Percentiles rank a stretch among this genome's conserved stretches.
Evolutionary conservation across 1,139 yeast genomes (phyloP).

Genomic region (Geotrichum histeridarum): DNA sequence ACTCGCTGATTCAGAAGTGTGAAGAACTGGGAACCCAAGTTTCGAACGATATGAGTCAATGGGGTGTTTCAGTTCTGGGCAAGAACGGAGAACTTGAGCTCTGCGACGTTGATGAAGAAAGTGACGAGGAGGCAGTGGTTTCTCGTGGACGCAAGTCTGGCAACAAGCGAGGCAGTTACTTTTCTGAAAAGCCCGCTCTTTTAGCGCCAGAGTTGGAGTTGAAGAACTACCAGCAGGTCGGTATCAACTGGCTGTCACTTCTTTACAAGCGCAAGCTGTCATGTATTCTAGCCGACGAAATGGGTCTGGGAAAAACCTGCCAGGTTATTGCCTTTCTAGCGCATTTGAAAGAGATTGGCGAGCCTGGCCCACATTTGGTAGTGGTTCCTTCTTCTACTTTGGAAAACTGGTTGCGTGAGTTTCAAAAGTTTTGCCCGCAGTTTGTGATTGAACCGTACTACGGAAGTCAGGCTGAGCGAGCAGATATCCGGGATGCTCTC

Average conservation of each 20-base stretch:
- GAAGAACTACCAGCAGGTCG: slow-evolving; percentile 90
- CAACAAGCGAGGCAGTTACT: slow-evolving; percentile 44
- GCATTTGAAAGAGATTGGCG: slow-evolving; percentile 60
- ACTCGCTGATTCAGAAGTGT: slow-evolving; percentile 79
- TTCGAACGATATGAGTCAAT: slow-evolving; percentile 63
- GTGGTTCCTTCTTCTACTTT: slow-evolving; percentile 95
- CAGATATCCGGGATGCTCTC: slow-evolving; percentile 59
- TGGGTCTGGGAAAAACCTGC: slow-evolving; percentile 96
- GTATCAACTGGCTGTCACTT: slow-evolving; percentile 85
- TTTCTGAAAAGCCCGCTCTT: slow-evolving; percentile 65
- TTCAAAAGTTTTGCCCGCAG: slow-evolving; percentile 77
- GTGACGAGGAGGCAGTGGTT: slow-evolving; percentile 15
- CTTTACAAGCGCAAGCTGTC: slow-evolving; percentile 74
- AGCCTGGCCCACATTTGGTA: slow-evolving; percentile 63
- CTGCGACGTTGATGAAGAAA: slow-evolving; percentile 34
- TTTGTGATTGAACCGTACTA: slow-evolving; percentile 86
- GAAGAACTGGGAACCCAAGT: slow-evolving; percentile 69
- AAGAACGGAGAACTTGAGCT: slow-evolving; percentile 41
- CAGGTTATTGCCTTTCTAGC: slow-evolving; percentile 94
- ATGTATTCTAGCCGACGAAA: slow-evolving; percentile 94
- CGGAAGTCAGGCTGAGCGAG: slow-evolving; percentile 82
- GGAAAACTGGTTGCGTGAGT: slow-evolving; percentile 96
- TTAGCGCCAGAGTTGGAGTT: slow-evolving; percentile 60
- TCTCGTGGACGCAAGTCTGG: slow-evolving; percentile 8
- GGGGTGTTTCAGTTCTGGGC: slow-evolving; percentile 80